These are phyloP conservation scores for Hexamita inflata DNA, from an alignment of 208 protist species.

Conservation along the genomic window DNA sequence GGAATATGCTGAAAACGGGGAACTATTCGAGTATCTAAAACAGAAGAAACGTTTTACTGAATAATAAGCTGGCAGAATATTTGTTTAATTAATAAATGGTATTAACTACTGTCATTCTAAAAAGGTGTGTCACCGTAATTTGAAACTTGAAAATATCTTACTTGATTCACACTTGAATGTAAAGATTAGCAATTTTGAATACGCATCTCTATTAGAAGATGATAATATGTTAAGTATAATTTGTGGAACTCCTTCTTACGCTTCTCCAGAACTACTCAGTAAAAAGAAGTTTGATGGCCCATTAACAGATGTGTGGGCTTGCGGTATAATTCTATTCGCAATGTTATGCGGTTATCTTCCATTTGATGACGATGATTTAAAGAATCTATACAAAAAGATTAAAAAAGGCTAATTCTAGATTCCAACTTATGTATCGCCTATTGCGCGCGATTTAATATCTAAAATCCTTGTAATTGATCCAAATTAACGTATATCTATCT, in stretches of 20 bases:
- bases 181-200: constrained; percentile 77
- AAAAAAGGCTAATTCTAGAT: constrained; percentile 60
- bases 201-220: constrained; percentile 70
- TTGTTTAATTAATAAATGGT: constrained; percentile 54
- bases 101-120: constrained; percentile 56
- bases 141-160: constrained; percentile 79
- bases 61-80: constrained; percentile 50
- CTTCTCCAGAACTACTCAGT: constrained; percentile 71
- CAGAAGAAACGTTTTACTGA: constrained; percentile 49
- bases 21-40: constrained; percentile 60
- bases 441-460: constrained; percentile 47
- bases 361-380: constrained; percentile 69
- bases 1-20: constrained; percentile 58
- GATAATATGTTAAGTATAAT: constrained; percentile 60
- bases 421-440: constrained; percentile 16
- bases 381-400: constrained; percentile 68
- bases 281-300: constrained; percentile 67
- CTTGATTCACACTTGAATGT: constrained; percentile 49
- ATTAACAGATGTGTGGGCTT: constrained; percentile 74
- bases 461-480: constrained; percentile 57
- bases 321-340: constrained; percentile 74
- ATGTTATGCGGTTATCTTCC: constrained; percentile 69
- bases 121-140: constrained; percentile 65
- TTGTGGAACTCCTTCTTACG: constrained; percentile 76
- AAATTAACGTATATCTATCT: constrained; percentile 51